Evolutionary conservation across 208 protist species (phyloP), one percentile per base, ranked within the genome.

Genomic region (Balamuthia mandrillaris): DNA sequence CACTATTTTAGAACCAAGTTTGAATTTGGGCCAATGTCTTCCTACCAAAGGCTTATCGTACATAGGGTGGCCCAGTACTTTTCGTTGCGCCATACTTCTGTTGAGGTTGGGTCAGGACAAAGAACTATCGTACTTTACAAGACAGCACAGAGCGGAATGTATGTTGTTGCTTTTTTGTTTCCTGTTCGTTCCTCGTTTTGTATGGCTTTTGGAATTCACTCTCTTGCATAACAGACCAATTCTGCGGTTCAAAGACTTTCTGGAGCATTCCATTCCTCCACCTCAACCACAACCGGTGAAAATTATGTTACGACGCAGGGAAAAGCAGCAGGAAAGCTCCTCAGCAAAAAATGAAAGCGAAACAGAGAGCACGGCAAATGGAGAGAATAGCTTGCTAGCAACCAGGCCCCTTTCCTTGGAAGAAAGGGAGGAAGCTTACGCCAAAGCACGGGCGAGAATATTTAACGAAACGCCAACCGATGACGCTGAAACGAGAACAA

Each of bases 21-120:
- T 31, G 44, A 72, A 41, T 49, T 84, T 7, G 52, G 52, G 42
- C 51, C 77, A 33, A 63, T 72, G 49, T 84, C 77, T 10, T 84
- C 77, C 51, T 84, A 84, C 63, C 77, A 84, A 35, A n/a, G 77
- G 77, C 35, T 84, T 9, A 84, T 84, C 21, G 77, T 84, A 31
- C 77, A 84, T 49, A 7, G 77, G 10, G 77, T 84, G 9, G 77
- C 77, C 31, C 49, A 84, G 39, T 49, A 84, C 29, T 84, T 84
- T 70, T 4, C 33, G 42, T 49, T 84, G 42, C 58, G 66, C n/a
- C 77, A 84, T 24, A 42, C 29, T 29, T 45, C 66, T 9, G 77
- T 84, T 2, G 77, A 84, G 21, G 77, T 66, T 21, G 63, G 63
- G 3, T 41, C 42, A 72, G 63, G 63, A 14, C 72, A 81, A 16